phyloP scores from a whole-genome alignment of 495 filamentous ascomycete genomes.

The Penicilliopsis zonata region DNA sequence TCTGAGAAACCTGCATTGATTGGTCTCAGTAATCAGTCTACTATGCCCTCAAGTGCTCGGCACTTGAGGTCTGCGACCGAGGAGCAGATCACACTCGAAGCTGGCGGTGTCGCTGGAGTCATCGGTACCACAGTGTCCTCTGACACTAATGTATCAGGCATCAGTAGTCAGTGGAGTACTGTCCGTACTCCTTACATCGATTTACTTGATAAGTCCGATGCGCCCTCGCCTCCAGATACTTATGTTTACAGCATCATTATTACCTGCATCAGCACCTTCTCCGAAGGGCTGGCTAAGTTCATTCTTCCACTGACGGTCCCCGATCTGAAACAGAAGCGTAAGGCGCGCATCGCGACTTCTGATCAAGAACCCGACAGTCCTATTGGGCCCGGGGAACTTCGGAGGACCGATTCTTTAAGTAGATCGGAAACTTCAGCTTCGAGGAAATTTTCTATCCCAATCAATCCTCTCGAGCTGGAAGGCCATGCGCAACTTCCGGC shows the following conservation, averaged over 20 bases:
- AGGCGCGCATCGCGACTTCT: slow-evolving; percentile 25
- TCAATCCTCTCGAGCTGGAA: slow-evolving; percentile 67
- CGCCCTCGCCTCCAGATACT: slow-evolving; percentile 74
- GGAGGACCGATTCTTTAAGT: slow-evolving; percentile 19
- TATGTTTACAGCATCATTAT: slow-evolving; percentile 87
- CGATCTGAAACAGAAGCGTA: slow-evolving; percentile 39
- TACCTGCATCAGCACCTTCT: slow-evolving; percentile 75
- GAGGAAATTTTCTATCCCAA: slow-evolving; percentile 51
- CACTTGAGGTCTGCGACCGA: slow-evolving; percentile 36
- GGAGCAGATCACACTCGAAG: slow-evolving; percentile 80
- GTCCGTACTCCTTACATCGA: slow-evolving; percentile 84
- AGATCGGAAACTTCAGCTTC: slow-evolving; percentile 25
- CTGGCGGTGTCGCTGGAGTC: slow-evolving; percentile 76
- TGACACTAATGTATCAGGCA: slow-evolving; percentile 53
- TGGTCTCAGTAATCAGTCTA: slow-evolving; percentile 76
- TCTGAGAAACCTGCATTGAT: slow-evolving; percentile 83
- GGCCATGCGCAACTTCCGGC: slow-evolving; percentile 57
- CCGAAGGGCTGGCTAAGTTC: slow-evolving; percentile 86
- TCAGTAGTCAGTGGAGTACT: slow-evolving; percentile 84
- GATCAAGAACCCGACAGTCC: slow-evolving; percentile 27
- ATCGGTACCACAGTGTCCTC: slow-evolving; percentile 66
- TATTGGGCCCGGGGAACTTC: slow-evolving; percentile 27
- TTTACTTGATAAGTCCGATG: slow-evolving; percentile 82
- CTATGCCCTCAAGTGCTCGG: slow-evolving; percentile 45
- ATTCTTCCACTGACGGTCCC: slow-evolving; percentile 81